Conservation (phyloP, 192 early-diverging fungal genomes). For the Phycomyces blakesleeanus region DNA sequence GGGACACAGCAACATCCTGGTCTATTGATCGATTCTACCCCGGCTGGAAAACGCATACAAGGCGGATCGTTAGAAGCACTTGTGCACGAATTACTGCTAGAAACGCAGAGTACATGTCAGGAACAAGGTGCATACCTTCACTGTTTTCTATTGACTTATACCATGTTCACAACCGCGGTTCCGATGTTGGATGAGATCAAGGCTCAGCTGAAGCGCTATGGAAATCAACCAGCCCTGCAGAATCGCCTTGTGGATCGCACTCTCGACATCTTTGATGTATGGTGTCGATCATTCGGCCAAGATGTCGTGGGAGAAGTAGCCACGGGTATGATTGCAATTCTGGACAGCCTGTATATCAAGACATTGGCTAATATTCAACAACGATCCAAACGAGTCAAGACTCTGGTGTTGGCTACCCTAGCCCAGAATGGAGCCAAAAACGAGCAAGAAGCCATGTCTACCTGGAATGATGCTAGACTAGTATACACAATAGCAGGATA, state of each 20-base stretch:
- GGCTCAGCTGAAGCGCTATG: neutral
- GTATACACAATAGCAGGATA: conserved; percentile 8
- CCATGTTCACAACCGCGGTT: conserved; percentile 31
- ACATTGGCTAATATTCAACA: neutral
- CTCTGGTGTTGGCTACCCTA: conserved; percentile 13
- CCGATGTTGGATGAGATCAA: conserved; percentile 15
- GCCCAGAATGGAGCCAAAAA: neutral
- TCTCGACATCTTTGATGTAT: conserved; percentile 20
- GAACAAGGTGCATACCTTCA: conserved; percentile 19
- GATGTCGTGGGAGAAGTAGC: conserved; percentile 36
- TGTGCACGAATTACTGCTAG: conserved; percentile 61
- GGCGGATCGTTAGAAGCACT: conserved; percentile 43
- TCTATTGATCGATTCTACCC: conserved; percentile 29
- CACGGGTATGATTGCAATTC: conserved; percentile 23
- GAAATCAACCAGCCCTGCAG: neutral
- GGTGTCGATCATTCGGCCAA: conserved; percentile 28
- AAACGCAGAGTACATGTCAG: conserved; percentile 23
- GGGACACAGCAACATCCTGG: conserved; percentile 45
- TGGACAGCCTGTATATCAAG: conserved; percentile 8
- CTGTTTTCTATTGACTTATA: conserved; percentile 40
- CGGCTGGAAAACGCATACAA: conserved; percentile 25
- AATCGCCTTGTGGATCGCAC: neutral
- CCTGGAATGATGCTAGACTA: neutral
- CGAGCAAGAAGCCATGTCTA: neutral
- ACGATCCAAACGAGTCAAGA: neutral